Evolutionary conservation across 768 basidiomycete species (phyloP), one percentile per base, ranked within the genome.

Genomic region (Guyanaporus albipodus): DNA sequence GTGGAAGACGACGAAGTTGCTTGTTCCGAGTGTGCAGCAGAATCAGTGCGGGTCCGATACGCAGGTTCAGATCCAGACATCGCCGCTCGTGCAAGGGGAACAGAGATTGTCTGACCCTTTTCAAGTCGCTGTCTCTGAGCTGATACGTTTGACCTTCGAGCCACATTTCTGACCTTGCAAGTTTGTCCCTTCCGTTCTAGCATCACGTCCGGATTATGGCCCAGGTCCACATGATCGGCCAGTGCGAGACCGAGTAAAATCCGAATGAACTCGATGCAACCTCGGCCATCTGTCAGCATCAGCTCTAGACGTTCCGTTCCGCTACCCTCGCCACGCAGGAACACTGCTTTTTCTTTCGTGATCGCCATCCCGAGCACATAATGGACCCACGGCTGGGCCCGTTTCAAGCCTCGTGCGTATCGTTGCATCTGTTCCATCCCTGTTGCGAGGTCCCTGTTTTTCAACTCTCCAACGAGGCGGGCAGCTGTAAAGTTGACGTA

Each of bases 241-340:
- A 53, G 33, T 6, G 47, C 44, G 7, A 58, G 49, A 9, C 55
- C 57, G 14, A 56, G 48, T 31, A 57, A 11, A 26, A 6, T 17
- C 4, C 22, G 51, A 3, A 56, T 43, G 14, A 58, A 37, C 31
- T 57, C 54, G 24, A 52, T 32, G n/a, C 44, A 41, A 1, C 53
- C 47, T 3, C 44, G 43, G 9, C 53, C 49, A 9, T 50, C 44
- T 15, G 46, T 11, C 2, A 57, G 44, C 5, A 28, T 32, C 23
- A 55, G 18, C 2, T 46, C 40, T 3, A 50, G 23, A 14, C 41
- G 35, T 17, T 56, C 53, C 6, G 41, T 48, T 0, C 47, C 45
- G n/a, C 53, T 46, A 12, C 43, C 34, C 15, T 52, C 47, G 28
- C 48, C 45, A 27, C 43, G 49, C 18, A 50, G 8, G 15, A 56